These are phyloP conservation scores for Anastatica hierochuntica DNA, from an alignment of 345 rosid genomes.

Conservation along the genomic window DNA sequence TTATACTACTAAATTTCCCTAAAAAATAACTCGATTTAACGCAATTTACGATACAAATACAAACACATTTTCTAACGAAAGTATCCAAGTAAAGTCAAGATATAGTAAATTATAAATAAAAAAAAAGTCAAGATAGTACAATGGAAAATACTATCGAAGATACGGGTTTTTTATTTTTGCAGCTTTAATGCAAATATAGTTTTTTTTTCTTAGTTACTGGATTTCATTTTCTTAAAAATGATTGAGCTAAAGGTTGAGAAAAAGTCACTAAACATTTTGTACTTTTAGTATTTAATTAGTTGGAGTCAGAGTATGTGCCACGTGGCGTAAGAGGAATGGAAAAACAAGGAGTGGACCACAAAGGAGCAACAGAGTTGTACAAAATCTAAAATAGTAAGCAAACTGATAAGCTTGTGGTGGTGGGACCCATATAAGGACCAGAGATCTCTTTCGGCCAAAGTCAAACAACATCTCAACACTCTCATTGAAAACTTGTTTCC, in stretches of 20 bases:
- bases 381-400: conserved; percentile 28
- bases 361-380: conserved; percentile 22
- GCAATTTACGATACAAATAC: no score
- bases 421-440: conserved; percentile 7
- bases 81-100: no score
- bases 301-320: neutral
- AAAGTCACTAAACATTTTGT: neutral
- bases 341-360: conserved; percentile 21
- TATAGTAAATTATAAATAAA: no score
- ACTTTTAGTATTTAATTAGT: conserved; percentile 2
- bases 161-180: no score
- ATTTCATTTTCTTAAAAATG: no score
- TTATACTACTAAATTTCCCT: no score
- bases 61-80: no score
- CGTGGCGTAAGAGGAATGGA: conserved; percentile 21
- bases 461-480: conserved; percentile 26
- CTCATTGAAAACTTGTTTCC: conserved; percentile 5
- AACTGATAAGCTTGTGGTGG: conserved; percentile 22
- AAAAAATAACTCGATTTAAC: no score
- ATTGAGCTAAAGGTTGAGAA: neutral
- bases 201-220: no score
- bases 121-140: no score
- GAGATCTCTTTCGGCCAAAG: conserved; percentile 23
- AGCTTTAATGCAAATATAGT: no score
- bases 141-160: no score